Evolutionary conservation across 2,329 filamentous ascomycete species (phyloP), one percentile per base, ranked within the genome.

Genomic region (Aspergillus caelatus): DNA sequence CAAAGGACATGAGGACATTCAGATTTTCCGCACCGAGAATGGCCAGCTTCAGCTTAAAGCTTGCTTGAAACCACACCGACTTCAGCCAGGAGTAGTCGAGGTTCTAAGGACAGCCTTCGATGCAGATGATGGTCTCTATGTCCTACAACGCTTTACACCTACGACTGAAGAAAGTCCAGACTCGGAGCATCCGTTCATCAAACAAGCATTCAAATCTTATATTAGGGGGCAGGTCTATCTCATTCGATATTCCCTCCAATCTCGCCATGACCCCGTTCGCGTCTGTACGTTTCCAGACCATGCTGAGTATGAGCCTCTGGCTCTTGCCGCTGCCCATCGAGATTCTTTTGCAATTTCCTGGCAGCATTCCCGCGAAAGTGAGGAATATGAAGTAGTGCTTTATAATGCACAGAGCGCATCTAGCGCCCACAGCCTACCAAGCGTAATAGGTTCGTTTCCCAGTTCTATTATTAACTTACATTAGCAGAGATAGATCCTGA

Each of bases 311-410:
- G 70, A 74, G 26, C 75, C 75, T 12, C 58, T 74, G 34, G 73
- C 74, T 36, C 58, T 79, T 53, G 71, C 74, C 10, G 68, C 67
- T 62, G 68, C 62, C 11, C 48, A 67, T 30, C 52, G 59, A 26
- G 59, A 66, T n/a, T 66, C 61, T 7, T 78, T 79, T 71, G 77
- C 72, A 1, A 77, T 79, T 43, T 78, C 74, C n/a, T 79, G 77
- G 77, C 73, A 74, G 55, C 70, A 77, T 63, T 16, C 23, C 34
- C 56, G 66, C 8, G 67, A 72, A 16, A 41, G 50, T 10, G 26
- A 62, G 34, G 64, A 71, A 12, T 61, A 74, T 61, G 68, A 73
- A 23, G 76, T 79, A 12, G 55, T 74, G 12, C 62, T 76, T n/a
- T 78, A 79, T 58, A 68, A 56, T 19, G 26, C 60, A 41, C 57